A percentile compares a stretch with the other conserved stretches of the same genome.
phyloP scores from a whole-genome alignment of 441 rosid genomes.

The Pelargonium myrrhifolium region DNA sequence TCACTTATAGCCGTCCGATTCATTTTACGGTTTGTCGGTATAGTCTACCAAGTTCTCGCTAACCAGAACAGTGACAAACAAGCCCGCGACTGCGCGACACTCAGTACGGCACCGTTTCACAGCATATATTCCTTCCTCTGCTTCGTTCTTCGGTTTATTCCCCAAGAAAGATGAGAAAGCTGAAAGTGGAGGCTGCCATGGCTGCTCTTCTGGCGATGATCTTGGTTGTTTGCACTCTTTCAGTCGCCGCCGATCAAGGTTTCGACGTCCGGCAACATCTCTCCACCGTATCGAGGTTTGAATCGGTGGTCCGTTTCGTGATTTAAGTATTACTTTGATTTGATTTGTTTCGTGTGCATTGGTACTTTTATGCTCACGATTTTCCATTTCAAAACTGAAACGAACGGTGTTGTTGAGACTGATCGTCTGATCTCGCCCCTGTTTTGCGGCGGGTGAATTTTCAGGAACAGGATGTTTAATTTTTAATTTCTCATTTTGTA shows the following conservation, averaged over 20 bases:
- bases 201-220: slow-evolving; percentile 26
- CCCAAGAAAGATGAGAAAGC: neutral
- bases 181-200: slow-evolving; percentile 20
- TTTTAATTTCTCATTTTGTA: neutral
- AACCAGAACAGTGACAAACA: too few relatives aligned
- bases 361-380: neutral
- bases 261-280: slow-evolving; percentile 75
- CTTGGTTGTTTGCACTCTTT: slow-evolving; percentile 21
- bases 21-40: neutral
- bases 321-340: neutral
- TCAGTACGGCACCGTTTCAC: too few relatives aligned
- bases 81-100: too few relatives aligned
- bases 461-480: neutral
- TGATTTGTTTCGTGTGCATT: neutral
- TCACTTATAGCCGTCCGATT: neutral
- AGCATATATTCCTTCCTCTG: too few relatives aligned
- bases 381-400: neutral
- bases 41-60: neutral
- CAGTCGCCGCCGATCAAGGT: slow-evolving; percentile 28
- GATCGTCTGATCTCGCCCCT: neutral
- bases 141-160: neutral
- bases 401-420: neutral
- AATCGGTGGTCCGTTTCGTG: neutral
- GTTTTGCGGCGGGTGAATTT: neutral
- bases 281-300: slow-evolving; percentile 68